Conservation (phyloP, 2,329 filamentous ascomycete species). For the Diaporthe sp. region DNA sequence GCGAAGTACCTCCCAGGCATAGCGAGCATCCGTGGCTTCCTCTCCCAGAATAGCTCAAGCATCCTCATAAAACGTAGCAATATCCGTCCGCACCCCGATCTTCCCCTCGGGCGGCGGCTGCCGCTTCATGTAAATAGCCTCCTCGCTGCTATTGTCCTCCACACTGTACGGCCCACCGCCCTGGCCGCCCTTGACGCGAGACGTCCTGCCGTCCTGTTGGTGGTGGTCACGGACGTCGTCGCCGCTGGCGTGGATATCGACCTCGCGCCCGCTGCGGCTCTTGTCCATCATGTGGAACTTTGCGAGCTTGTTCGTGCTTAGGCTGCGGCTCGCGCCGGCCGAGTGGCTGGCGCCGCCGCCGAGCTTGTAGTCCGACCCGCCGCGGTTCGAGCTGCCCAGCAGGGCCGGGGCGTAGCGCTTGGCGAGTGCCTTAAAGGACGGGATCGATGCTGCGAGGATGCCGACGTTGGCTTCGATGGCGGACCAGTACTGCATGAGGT, state of each 20-base stretch:
- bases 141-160: conserved; percentile 24
- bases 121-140: conserved; percentile 19
- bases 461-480: conserved; percentile 52
- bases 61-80: conserved; percentile 24
- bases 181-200: background rate
- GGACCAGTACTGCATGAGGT: conserved; percentile 48
- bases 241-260: conserved; percentile 15
- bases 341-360: background rate
- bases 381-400: conserved; percentile 45
- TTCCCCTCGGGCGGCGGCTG: conserved; percentile 23
- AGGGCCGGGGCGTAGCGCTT: conserved; percentile 55
- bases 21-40: background rate
- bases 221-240: background rate
- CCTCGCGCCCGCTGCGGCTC: conserved; percentile 22
- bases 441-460: conserved; percentile 52
- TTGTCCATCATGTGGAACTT: conserved; percentile 39
- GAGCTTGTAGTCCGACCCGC: conserved; percentile 33
- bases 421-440: conserved; percentile 50
- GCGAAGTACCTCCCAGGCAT: background rate
- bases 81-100: conserved; percentile 33
- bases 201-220: background rate
- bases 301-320: conserved; percentile 10
- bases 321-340: background rate
- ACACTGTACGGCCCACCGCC: background rate
- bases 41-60: background rate